A percentile compares a stretch with the other conserved stretches of the same genome.
Evolutionary conservation across 2,329 filamentous ascomycete species (phyloP).

Genomic region (Aureobasidium sp.): DNA sequence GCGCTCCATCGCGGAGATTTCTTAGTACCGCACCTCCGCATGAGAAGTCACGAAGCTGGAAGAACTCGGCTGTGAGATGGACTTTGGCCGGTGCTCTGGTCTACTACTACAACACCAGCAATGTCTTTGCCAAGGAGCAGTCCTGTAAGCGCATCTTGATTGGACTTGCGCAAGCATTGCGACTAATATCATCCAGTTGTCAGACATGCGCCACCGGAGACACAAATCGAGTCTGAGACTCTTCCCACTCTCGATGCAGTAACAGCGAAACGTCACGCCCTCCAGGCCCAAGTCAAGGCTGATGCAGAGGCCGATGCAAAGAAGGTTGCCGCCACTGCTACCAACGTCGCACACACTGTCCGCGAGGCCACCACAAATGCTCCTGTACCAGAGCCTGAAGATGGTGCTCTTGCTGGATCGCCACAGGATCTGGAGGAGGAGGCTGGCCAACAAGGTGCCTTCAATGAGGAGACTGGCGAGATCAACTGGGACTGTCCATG

Average conservation of each 20-base stretch:
- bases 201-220: conserved; percentile 32
- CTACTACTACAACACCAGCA: conserved; percentile 92
- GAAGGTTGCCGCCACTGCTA: conserved; percentile 18
- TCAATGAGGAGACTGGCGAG: conserved; percentile 97
- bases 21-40: conserved; percentile 53
- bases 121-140: conserved; percentile 77
- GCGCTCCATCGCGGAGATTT: conserved; percentile 39
- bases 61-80: conserved; percentile 65
- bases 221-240: conserved; percentile 34
- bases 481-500: conserved; percentile 99
- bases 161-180: neutral
- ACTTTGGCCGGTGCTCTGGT: conserved; percentile 67
- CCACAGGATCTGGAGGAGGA: conserved; percentile 66
- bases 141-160: conserved; percentile 50
- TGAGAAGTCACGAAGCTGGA: conserved; percentile 71
- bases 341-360: neutral
- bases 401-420: conserved; percentile 30
- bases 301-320: conserved; percentile 23
- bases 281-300: conserved; percentile 28
- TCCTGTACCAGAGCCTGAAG: conserved; percentile 17
- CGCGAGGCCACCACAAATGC: conserved; percentile 15
- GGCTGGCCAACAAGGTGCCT: conserved; percentile 79
- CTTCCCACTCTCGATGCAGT: conserved; percentile 40
- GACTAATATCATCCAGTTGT: conserved; percentile 23
- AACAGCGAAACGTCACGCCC: conserved; percentile 32